Conservation (phyloP, 2,329 filamentous ascomycete species). For the Davidsoniella australis region DNA sequence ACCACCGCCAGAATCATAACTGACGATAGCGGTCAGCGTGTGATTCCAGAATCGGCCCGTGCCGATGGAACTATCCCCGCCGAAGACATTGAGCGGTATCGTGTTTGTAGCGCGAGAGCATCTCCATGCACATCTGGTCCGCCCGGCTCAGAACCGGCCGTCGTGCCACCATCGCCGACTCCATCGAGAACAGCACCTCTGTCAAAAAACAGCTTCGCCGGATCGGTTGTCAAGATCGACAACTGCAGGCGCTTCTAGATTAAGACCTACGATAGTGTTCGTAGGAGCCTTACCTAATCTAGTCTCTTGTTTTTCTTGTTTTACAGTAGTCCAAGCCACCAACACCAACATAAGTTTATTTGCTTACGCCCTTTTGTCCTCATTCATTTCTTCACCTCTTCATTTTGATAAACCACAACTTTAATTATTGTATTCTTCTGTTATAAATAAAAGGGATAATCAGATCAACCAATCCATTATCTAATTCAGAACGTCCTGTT, state of each 20-base stretch:
- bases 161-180: not conserved
- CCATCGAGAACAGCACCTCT: not conserved
- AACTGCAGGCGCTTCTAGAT: not conserved
- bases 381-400: no score
- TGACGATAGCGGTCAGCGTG: constrained; percentile 60
- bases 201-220: constrained; percentile 21
- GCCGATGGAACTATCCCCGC: constrained; percentile 81
- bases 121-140: constrained; percentile 3
- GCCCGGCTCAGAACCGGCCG: not conserved
- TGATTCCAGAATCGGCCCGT: constrained; percentile 75
- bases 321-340: no score
- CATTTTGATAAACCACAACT: no score
- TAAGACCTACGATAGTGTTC: no score
- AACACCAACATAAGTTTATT: no score
- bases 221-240: not conserved
- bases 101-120: constrained; percentile 49
- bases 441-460: no score
- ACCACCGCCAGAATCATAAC: constrained; percentile 53
- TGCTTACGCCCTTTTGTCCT: no score
- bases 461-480: no score
- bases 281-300: no score
- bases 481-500: no score
- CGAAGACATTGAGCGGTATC: constrained; percentile 92
- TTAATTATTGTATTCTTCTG: no score
- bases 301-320: no score